These are phyloP conservation scores for Mycoemilia scoparia DNA, from an alignment of 192 early-diverging fungal species.

Conservation along the genomic window DNA sequence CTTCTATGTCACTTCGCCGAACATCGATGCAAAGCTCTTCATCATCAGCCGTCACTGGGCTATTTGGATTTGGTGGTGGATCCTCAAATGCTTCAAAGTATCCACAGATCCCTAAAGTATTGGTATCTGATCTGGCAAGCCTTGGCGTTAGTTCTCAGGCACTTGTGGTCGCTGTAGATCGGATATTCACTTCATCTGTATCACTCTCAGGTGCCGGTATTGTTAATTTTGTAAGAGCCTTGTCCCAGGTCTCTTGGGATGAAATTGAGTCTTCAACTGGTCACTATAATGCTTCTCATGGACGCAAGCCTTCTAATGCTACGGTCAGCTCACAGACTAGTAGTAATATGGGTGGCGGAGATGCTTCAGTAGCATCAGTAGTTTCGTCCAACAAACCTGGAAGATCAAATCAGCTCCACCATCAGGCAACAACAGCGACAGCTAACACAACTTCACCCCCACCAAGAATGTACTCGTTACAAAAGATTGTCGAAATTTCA, in stretches of 20 bases:
- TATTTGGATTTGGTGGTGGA: too few relatives aligned
- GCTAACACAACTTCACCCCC: too few relatives aligned
- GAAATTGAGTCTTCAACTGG: slow-evolving; percentile 59
- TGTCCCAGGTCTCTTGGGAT: slow-evolving; percentile 73
- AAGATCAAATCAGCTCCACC: slow-evolving; percentile 1
- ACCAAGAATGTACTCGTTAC: slow-evolving; percentile 77
- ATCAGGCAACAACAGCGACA: slow-evolving; percentile 3
- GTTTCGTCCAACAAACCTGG: not conserved
- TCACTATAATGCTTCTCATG: too few relatives aligned
- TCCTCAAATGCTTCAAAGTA: too few relatives aligned
- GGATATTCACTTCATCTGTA: slow-evolving; percentile 63
- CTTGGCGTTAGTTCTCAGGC: slow-evolving; percentile 45
- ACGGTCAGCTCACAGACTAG: slow-evolving; percentile 2
- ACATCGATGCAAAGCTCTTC: too few relatives aligned
- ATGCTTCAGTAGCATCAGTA: not conserved
- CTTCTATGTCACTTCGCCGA: too few relatives aligned
- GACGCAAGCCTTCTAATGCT: too few relatives aligned
- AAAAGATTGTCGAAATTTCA: slow-evolving; percentile 87
- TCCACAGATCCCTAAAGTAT: slow-evolving; percentile 51
- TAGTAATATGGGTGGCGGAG: not conserved
- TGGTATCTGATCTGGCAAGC: slow-evolving; percentile 42
- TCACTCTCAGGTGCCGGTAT: slow-evolving; percentile 66
- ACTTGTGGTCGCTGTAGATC: slow-evolving; percentile 64
- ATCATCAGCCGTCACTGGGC: too few relatives aligned
- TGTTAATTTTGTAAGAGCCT: slow-evolving; percentile 70